phyloP scores from a whole-genome alignment of 1,284 basidiomycete genomes.

The Peniophora sp. region DNA sequence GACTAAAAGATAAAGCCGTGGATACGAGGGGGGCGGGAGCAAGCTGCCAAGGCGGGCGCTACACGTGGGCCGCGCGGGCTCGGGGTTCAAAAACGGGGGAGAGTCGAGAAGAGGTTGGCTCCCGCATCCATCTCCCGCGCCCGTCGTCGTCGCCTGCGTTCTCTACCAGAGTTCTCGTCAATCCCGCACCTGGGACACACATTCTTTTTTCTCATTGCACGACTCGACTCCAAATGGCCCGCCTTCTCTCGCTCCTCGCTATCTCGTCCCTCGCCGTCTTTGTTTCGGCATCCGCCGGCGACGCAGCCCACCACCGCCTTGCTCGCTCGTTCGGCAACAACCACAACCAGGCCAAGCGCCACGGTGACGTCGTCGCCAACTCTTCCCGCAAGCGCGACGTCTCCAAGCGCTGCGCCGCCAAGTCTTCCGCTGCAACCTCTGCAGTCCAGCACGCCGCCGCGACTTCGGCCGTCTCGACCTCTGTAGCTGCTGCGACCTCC shows the following conservation, averaged over 20 bases:
- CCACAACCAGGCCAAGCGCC: conserved; percentile 39
- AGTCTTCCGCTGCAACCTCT: conserved; percentile 8
- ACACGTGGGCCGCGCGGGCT: too few species aligned
- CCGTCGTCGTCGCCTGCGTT: not conserved
- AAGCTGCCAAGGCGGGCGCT: too few species aligned
- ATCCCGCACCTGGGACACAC: not conserved
- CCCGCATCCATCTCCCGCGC: not conserved
- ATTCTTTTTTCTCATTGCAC: conserved; percentile 2
- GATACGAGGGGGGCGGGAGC: too few species aligned
- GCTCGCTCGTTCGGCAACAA: conserved; percentile 26
- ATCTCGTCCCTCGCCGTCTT: conserved; percentile 51
- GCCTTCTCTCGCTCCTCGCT: conserved; percentile 47
- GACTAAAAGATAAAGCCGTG: too few species aligned
- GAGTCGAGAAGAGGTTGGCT: not conserved
- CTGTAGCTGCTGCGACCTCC: conserved; percentile 10
- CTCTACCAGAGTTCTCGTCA: too few species aligned
- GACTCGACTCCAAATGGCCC: not conserved
- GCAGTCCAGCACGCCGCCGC: conserved; percentile 12
- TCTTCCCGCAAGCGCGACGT: conserved; percentile 28
- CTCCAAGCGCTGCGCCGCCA: conserved; percentile 44
- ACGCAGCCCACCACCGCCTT: conserved; percentile 31
- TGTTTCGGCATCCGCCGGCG: conserved; percentile 37
- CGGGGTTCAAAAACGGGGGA: too few species aligned
- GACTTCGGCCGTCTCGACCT: conserved; percentile 10
- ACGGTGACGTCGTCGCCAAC: not conserved